Conservation (phyloP, 2,329 filamentous ascomycete species). For the Leptographium flavum region DNA sequence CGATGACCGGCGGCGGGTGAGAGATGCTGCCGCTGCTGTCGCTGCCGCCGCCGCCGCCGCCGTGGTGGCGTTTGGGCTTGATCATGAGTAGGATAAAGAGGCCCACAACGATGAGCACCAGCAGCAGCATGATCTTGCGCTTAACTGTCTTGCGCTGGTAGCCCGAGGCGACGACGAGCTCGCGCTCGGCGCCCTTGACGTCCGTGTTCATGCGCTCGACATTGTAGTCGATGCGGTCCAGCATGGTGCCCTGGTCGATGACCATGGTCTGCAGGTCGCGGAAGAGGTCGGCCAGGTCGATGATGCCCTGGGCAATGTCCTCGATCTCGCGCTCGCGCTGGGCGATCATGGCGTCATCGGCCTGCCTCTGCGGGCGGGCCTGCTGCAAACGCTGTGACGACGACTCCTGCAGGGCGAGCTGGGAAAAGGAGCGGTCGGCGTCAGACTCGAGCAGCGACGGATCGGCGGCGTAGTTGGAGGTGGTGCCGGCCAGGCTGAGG, state of each 20-base stretch:
- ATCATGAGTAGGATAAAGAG: slow-evolving; percentile 73
- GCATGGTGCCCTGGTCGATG: slow-evolving; percentile 78
- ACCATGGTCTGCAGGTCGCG: slow-evolving; percentile 93
- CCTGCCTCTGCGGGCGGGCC: slow-evolving; percentile 45
- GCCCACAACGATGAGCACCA: slow-evolving; percentile 70
- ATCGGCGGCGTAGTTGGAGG: slow-evolving; percentile 39
- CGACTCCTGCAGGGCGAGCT: slow-evolving; percentile 69
- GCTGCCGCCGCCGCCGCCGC: neutral
- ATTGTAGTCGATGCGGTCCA: slow-evolving; percentile 95
- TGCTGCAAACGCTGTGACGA: slow-evolving; percentile 50
- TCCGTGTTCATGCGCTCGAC: slow-evolving; percentile 91
- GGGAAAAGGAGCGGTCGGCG: slow-evolving; percentile 81
- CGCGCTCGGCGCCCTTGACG: slow-evolving; percentile 84
- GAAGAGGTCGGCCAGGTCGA: slow-evolving; percentile 92
- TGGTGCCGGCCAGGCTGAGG: slow-evolving; percentile 5
- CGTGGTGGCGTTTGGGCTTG: slow-evolving; percentile 50
- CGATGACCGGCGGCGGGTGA: too few species aligned
- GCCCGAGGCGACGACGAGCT: slow-evolving; percentile 73
- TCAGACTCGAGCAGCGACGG: slow-evolving; percentile 88
- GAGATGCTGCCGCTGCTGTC: too few species aligned
- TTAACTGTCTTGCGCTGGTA: slow-evolving; percentile 86
- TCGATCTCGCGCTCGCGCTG: slow-evolving; percentile 95
- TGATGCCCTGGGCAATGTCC: slow-evolving; percentile 95
- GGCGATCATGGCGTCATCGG: slow-evolving; percentile 71
- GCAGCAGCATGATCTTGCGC: slow-evolving; percentile 80